phyloP scores from a whole-genome alignment of 2,329 filamentous ascomycete species.

The Cladosporium phlei region DNA sequence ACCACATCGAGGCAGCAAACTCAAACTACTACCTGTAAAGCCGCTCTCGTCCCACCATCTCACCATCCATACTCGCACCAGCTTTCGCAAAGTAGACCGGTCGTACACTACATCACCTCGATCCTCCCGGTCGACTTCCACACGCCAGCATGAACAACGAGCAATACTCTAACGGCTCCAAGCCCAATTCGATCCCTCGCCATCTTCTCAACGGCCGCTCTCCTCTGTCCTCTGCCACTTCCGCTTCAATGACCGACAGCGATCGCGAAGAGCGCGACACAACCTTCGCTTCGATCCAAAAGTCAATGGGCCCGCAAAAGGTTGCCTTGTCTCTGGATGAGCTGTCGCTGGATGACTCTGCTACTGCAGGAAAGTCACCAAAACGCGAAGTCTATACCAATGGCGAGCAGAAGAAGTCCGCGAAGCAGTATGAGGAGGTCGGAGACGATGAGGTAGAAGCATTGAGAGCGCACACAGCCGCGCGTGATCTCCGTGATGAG shows the following conservation, averaged over 20 bases:
- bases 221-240: conserved; percentile 40
- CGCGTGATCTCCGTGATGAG: conserved; percentile 51
- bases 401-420: conserved; percentile 13
- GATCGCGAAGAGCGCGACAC: conserved; percentile 51
- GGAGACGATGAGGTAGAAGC: conserved; percentile 42
- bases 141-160: conserved; percentile 42
- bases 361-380: background rate
- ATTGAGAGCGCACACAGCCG: conserved; percentile 26
- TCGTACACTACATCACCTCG: too few relatives aligned
- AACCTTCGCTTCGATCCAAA: conserved; percentile 55
- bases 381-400: background rate
- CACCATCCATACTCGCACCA: too few relatives aligned
- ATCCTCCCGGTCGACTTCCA: too few relatives aligned
- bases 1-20: conserved; percentile 30
- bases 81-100: too few relatives aligned
- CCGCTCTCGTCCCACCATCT: too few relatives aligned
- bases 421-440: conserved; percentile 34
- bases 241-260: conserved; percentile 38
- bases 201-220: conserved; percentile 55
- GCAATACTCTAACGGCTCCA: conserved; percentile 25
- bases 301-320: conserved; percentile 49
- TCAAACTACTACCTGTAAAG: conserved; percentile 32
- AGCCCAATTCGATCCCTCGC: conserved; percentile 50
- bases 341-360: conserved; percentile 15
- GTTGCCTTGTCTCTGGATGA: conserved; percentile 43